Evolutionary conservation across 2,329 filamentous ascomycete species (phyloP).

Genomic region (Aspergillus sclerotialis): DNA sequence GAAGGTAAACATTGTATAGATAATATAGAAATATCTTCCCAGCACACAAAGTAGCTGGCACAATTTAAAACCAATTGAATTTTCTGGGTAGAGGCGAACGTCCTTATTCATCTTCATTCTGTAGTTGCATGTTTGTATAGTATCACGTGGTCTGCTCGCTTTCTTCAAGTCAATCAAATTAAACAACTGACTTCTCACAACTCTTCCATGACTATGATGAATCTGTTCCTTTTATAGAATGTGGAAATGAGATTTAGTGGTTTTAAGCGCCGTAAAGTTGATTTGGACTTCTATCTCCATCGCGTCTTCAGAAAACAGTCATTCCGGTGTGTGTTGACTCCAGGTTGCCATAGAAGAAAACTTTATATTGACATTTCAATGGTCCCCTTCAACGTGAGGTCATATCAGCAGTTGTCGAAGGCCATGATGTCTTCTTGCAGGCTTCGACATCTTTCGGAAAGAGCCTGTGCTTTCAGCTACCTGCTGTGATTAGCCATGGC

Average conservation of each 20-base stretch:
- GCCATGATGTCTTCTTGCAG: constrained; percentile 88
- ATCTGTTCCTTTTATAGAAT: constrained; percentile 14
- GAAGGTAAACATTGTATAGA: constrained; percentile 5
- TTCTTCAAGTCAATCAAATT: too few species aligned
- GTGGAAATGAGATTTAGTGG: constrained; percentile 21
- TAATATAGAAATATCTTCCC: too few species aligned
- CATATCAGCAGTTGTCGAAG: constrained; percentile 70
- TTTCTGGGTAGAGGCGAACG: too few species aligned
- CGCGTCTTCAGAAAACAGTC: constrained; percentile 64
- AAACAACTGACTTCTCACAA: too few species aligned
- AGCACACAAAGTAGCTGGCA: background rate
- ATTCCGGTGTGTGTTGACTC: constrained; percentile 53
- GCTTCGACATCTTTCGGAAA: constrained; percentile 74
- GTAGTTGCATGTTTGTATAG: too few species aligned
- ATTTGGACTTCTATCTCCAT: constrained; percentile 68
- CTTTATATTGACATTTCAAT: constrained; percentile 1
- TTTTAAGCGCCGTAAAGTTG: constrained; percentile 32
- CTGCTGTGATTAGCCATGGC: constrained; percentile 78
- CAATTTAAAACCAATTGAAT: too few species aligned
- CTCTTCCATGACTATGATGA: too few species aligned
- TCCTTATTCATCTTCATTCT: too few species aligned
- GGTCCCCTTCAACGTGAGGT: constrained; percentile 84
- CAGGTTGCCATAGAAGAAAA: background rate
- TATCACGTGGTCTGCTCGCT: too few species aligned
- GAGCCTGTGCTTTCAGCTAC: constrained; percentile 86